Evolutionary conservation across 352 stramenopile genomes (phyloP), one percentile per base, ranked within the genome.

Genomic region (Phytophthora podocarpi): DNA sequence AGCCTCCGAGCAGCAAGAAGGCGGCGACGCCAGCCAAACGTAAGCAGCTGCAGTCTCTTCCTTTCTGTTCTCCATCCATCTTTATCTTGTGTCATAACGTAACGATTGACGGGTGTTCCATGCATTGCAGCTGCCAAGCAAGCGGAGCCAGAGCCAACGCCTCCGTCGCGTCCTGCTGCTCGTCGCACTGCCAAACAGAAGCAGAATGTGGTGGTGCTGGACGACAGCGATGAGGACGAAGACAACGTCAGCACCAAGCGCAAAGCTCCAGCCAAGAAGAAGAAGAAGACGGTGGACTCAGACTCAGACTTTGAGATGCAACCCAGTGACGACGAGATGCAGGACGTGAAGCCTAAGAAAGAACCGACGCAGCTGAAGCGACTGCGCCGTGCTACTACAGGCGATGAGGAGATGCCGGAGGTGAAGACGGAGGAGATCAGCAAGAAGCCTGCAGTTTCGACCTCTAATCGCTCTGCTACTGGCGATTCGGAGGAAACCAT

Each of bases 181-280:
- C 64, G 71, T 16, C 56, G 55, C 12, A 10, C 54, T 5, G 34
- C 74, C n/a, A n/a, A n/a, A n/a, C n/a, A n/a, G 3, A 87, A 90
- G 46, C 54, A 72, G 37, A 60, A 76, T 9, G 70, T 88, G 1
- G 68, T 89, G 8, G 68, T 89, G 18, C 24, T 90, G 48, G 72
- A 85, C 20, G 79, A 88, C 31, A 90, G 78, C 37, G 74, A 86
- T 3, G 67, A 82, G 1, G 77, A 86, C 1, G 50, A 72, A 13
- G 40, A 76, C 2, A 64, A 64, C 1, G 31, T 32, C 34, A 53
- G n/a, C 9, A 64, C 12, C n/a, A 70, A 70, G 27, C 48, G 34
- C 32, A 80, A 76, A 56, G 30, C 45, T 36, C 23, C 34, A 6
- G 36, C 59, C 5, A 67, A 60, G 42, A 82, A 76, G 53, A 72